phyloP scores from a whole-genome alignment of 352 stramenopile genomes.

The Phytophthora vignae region DNA sequence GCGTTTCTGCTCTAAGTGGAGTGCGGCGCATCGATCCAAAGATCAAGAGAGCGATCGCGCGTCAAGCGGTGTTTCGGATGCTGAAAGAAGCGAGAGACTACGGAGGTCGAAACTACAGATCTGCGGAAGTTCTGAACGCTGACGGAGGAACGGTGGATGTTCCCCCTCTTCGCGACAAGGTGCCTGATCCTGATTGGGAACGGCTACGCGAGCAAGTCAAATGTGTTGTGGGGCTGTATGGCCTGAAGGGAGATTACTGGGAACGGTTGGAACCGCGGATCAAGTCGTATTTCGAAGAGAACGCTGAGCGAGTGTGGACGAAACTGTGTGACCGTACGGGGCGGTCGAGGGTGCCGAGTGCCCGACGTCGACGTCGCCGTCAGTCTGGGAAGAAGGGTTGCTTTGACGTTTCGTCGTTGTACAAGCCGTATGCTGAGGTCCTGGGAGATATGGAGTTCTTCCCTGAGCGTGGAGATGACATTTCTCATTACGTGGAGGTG shows the following conservation, averaged over 20 bases:
- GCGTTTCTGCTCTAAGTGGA: background rate
- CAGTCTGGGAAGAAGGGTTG: background rate
- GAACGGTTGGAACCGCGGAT: background rate
- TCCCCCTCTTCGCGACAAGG: conserved; percentile 1
- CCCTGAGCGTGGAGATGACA: background rate
- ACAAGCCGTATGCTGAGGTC: background rate
- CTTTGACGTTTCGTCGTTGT: conserved; percentile 8
- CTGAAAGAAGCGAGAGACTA: background rate
- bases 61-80: background rate
- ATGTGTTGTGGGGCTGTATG: background rate
- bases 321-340: background rate
- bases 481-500: background rate
- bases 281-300: background rate
- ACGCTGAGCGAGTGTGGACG: too few species aligned
- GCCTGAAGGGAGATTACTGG: background rate
- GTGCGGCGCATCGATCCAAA: background rate
- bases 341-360: background rate
- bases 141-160: background rate
- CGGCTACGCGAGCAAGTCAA: background rate
- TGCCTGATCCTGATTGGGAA: background rate
- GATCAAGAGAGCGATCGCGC: background rate
- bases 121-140: background rate
- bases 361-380: background rate
- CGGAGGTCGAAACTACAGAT: background rate
- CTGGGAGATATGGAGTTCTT: background rate